Base-by-base conservation (phyloP, 768 basidiomycete genomes). In the Ephemerocybe angulata region DNA sequence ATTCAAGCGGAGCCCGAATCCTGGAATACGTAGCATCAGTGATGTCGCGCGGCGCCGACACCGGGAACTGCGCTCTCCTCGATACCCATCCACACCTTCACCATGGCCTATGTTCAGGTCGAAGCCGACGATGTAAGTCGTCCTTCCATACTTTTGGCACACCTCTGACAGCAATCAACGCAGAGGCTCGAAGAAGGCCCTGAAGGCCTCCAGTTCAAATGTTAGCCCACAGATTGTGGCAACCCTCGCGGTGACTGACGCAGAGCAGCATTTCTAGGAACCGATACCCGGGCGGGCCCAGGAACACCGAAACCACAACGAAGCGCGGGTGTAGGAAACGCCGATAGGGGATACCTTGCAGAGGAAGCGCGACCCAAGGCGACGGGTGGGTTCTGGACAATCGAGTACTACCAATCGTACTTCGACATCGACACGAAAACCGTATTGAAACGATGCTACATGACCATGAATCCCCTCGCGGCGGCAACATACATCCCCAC, bases 341-440 rank as follows among this genome's bases (percentile, higher is more conserved):
- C 42, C 28, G 41, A 46, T 13, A 3, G 62, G 90, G 90, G 87
- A 17, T 91, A 88, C 65, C 73, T 87, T 19, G 71, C 80, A 47
- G 85, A 89, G 8, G 63, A 73, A 10, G 65, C 71, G 30, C 68
- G 76, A 50, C 64, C 71, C 8, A 81, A 81, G 64, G 72, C 75
- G 13, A 57, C 73, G 3, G 72, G 78, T 3, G 81, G 81, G 1
- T 90, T 90, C 70, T 93, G 90, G 90, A 83, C 81, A 25, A 62
- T 93, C 29, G 91, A 94, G 56, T 89, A 89, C 67, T 93, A 94
- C 65, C 90, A 93, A 64, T 77, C 82, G 2, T 93, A 90, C 70
- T 95, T 95, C 61, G 92, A 95, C 58, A 81, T 95, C 30, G 92
- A 94, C 71, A 93, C 91, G 0, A 79, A 81, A 58, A 89, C 82